Conservation (phyloP, 2,329 filamentous ascomycete species). For the Calonectria hawksworthii region DNA sequence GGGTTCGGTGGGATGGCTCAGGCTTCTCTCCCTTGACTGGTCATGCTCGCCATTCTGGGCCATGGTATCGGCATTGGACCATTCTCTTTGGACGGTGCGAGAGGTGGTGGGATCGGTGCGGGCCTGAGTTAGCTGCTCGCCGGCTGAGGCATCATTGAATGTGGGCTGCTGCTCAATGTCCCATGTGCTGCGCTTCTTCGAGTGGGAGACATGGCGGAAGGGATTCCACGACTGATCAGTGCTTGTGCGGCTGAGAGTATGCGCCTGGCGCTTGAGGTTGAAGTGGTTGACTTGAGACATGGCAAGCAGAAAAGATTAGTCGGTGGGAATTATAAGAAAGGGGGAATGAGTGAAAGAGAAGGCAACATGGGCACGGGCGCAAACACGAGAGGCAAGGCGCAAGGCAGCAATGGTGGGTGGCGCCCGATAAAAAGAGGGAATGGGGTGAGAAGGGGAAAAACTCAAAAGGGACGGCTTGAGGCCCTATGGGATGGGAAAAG, state of each 20-base stretch:
- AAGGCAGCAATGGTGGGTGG: background rate
- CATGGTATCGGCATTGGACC: slow-evolving; percentile 45
- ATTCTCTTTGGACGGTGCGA: slow-evolving; percentile 38
- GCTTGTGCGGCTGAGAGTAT: slow-evolving; percentile 56
- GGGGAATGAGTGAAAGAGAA: background rate
- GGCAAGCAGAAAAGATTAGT: slow-evolving; percentile 16
- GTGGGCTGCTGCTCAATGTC: slow-evolving; percentile 52
- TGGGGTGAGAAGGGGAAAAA: background rate
- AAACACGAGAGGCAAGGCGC: background rate
- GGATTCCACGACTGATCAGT: slow-evolving; percentile 58
- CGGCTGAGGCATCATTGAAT: slow-evolving; percentile 37
- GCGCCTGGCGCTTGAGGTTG: slow-evolving; percentile 60
- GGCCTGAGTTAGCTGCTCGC: slow-evolving; percentile 52
- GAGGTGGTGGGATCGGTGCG: slow-evolving; percentile 50
- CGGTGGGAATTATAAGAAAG: background rate
- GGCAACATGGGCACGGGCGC: background rate
- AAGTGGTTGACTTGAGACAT: slow-evolving; percentile 60
- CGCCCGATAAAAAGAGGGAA: slow-evolving; percentile 26
- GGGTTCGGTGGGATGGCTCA: slow-evolving; percentile 36
- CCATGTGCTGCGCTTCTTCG: slow-evolving; percentile 47
- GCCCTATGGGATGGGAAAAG: background rate
- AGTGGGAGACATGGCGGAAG: slow-evolving; percentile 57
- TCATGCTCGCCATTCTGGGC: slow-evolving; percentile 37
- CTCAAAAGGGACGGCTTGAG: background rate
- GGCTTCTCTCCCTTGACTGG: slow-evolving; percentile 36